Evolutionary conservation across 2,329 filamentous ascomycete genomes (phyloP), one percentile per base, ranked within the genome.

Genomic region (Ophiosphaerella herpotricha): DNA sequence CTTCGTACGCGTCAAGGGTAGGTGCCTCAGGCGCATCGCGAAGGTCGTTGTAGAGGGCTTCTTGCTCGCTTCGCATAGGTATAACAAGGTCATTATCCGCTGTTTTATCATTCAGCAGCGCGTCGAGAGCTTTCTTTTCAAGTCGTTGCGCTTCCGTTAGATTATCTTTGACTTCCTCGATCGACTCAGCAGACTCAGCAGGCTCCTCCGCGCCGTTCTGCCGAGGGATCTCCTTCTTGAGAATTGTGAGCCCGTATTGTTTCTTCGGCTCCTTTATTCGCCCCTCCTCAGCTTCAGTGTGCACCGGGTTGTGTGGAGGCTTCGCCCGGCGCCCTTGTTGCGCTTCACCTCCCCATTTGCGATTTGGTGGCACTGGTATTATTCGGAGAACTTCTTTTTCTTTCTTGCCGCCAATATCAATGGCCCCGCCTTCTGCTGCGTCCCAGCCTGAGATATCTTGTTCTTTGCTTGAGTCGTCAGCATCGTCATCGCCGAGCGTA

Each of bases 1-100:
- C 86, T 50, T 89, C 87, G 75, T 97, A 97, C 64, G 94, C 90
- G 31, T 90, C 89, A 14, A 96, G 77, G 0, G 86, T 89, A 4
- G 91, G 87, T 26, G 84, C 80, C 18, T 91, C 88, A 1, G 91
- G 91, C 1, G 91, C 87, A 23, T 82, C 77, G 11, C 82, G 79
- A 26, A 92, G 82, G 68, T 93, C 90, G 23, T 83, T 81, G 29
- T 80, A 79, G 64, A 91, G 92, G 2, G 85, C 85, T 51, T 88
- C 86, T 56, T 89, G 87, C n/a, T 80, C 80, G 2, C 61, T 54
- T 21, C 80, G 66, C 4, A 69, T 60, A 5, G 75, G 74, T 12
- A 81, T 72, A 0, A 77, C 41, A 24, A 56, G 62, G 70, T 65
- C 42, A 52, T 71, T 18, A 66, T 76, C 54, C 50, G 67, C 46